Base-by-base conservation (phyloP, 139 green algal species). In the Zygnema circumcarinatum region DNA sequence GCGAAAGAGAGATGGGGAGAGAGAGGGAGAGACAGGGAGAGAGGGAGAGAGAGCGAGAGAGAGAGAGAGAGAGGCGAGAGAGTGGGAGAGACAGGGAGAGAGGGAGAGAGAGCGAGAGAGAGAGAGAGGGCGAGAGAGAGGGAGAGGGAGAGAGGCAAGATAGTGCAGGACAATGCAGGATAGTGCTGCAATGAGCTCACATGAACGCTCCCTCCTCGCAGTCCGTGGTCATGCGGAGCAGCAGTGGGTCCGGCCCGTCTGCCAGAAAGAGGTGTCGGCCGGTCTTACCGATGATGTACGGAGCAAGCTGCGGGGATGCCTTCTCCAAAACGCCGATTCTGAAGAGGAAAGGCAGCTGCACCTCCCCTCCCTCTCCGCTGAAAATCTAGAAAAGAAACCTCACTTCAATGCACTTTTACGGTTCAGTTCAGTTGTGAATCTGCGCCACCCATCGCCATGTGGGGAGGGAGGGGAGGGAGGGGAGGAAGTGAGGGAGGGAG, bases 331-430 rank as follows among this genome's bases (percentile, higher is more conserved):
- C n/a, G 11, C 35, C 53, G 11, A 87, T 47, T 39, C 7, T 33
- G 36, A 88, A 69, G 2, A 88, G 82, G 82, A 88, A 87, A 21
- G 82, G 82, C 11, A 88, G 73, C 82, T 88, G 82, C 74, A 68
- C 11, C 11, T 62, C 11, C 29, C 29, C 32, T 7, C 56, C 3
- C n/a, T n/a, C 31, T 35, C 11, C 31, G 32, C 29, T 29, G 29
- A 72, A 29, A 29, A 72, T 29, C 29, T 72, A 29, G 29, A 29
- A 29, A 72, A 72, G 56, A 72, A 72, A 29, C 29, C 56, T 35
- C 56, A 72, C 56, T 72, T 72, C 29, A 72, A 72, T 72, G 29
- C 56, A 72, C 56, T 35, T 29, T 29, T n/a, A n/a, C n/a, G n/a
- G n/a, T n/a, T n/a, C n/a, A n/a, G n/a, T n/a, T n/a, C n/a, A n/a